Evolutionary conservation across 495 filamentous ascomycete species (phyloP), one percentile per base, ranked within the genome.

Genomic region (Hypoxylon intermedium): DNA sequence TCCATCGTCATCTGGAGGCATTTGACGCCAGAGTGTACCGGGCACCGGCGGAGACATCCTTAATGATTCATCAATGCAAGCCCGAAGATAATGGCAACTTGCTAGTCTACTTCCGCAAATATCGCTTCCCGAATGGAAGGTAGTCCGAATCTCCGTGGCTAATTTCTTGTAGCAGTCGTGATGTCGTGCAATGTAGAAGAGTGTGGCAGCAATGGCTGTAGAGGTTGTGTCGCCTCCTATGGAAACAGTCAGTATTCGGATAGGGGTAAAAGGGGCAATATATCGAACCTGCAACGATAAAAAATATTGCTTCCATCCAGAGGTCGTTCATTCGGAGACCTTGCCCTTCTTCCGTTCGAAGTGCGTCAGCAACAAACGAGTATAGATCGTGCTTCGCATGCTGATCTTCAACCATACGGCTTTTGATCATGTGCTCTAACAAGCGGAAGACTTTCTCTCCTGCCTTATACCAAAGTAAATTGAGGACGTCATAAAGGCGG

Each of bases 61-160:
- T 58, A 88, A 71, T 0, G 80, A 61, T 54, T 88, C 86, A 53
- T 87, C 83, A 51, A 88, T 80, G 62, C 82, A 77, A 3, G 74
- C 75, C 15, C 73, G 73, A 6, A 72, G 69, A 44, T 81, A 77
- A 59, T 75, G 74, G 21, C 81, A 67, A 4, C 76, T 76, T 13
- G 77, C 66, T 0, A 87, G 72, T 36, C 82, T 82, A 1, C 51
- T 46, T 3, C 47, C 30, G 7, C 23, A 23, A 24, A 84, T 79
- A 0, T 78, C 74, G 15, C 72, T 70, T 16, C 65, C 57, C 36
- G 49, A 65, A 1, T 20, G 3, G 53, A 82, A 84, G 0, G 68
- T 68, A 6, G 20, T 51, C 1, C 72, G 68, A 15, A 84, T 62
- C 58, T 81, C 76, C 7, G 49, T 18, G 13, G 44, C 72, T 1